Evolutionary conservation across 805 yeast species (phyloP).

Genomic region (Nakazawaea holstii): DNA sequence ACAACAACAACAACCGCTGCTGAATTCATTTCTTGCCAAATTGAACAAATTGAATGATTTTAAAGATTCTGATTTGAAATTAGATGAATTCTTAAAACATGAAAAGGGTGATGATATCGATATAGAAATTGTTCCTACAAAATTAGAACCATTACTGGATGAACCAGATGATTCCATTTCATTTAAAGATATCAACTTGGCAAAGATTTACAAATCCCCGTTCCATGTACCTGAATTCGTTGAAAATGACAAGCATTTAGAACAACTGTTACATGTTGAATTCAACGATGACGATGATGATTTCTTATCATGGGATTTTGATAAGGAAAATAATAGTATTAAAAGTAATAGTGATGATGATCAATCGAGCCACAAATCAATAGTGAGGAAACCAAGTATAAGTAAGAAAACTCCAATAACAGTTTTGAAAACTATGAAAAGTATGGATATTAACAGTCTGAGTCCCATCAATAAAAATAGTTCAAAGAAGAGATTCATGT

Average conservation of each 20-base stretch:
- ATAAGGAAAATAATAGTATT: not conserved
- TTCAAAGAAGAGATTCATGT: constrained; percentile 2
- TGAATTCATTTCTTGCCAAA: not conserved
- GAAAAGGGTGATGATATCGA: constrained; percentile 4
- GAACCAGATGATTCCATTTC: constrained; percentile 9
- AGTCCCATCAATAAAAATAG: not conserved
- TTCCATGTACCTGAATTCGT: constrained; percentile 6
- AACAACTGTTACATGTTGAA: not conserved
- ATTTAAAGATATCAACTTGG: constrained; percentile 6
- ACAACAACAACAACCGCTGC: not conserved
- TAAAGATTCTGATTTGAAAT: constrained; percentile 1
- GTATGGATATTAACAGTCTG: not conserved
- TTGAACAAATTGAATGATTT: constrained; percentile 1
- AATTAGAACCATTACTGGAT: constrained; percentile 1
- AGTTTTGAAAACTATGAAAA: not conserved
- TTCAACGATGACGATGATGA: not conserved
- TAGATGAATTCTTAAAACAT: constrained; percentile 4
- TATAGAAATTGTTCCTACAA: constrained; percentile 1
- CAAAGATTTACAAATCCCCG: constrained; percentile 2
- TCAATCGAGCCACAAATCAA: not conserved
- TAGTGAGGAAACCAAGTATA: not conserved
- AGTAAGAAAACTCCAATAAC: not conserved
- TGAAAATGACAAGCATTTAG: not conserved
- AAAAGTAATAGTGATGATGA: not conserved
- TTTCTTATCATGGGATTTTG: not conserved